Conservation (phyloP, 805 yeast genomes). For the Barnettozyma pratensis region DNA sequence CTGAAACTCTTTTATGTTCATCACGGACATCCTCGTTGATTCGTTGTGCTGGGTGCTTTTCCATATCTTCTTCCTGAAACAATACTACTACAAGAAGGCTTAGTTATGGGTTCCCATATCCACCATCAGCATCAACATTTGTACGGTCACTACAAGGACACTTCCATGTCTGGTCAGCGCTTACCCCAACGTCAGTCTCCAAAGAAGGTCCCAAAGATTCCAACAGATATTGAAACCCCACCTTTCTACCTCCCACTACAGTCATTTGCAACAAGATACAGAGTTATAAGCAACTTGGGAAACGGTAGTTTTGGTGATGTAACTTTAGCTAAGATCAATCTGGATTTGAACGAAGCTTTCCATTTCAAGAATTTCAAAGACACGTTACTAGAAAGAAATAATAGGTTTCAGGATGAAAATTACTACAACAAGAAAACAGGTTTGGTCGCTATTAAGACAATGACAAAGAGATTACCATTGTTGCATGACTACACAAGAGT, state of each 20-base stretch:
- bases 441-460: constrained; percentile 76
- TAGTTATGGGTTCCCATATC: neutral
- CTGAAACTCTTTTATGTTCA: neutral
- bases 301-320: constrained; percentile 77
- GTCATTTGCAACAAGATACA: constrained; percentile 39
- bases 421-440: constrained; percentile 29
- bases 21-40: constrained; percentile 6
- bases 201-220: constrained; percentile 15
- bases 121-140: neutral
- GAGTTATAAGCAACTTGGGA: constrained; percentile 51
- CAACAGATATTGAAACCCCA: constrained; percentile 34
- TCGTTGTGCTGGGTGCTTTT: constrained; percentile 10
- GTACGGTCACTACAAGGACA: neutral
- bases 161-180: neutral
- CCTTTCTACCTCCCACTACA: constrained; percentile 41
- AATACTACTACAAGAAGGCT: constrained; percentile 3
- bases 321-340: constrained; percentile 48
- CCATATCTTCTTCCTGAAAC: constrained; percentile 7
- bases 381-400: constrained; percentile 45
- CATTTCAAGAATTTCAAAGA: constrained; percentile 17
- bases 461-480: constrained; percentile 51
- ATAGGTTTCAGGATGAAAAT: constrained; percentile 26
- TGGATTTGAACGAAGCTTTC: constrained; percentile 13
- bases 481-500: constrained; percentile 52
- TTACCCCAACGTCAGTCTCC: constrained; percentile 1